These are phyloP conservation scores for Cadophora sp. DNA, from an alignment of 2,329 filamentous ascomycete species.

Conservation along the genomic window DNA sequence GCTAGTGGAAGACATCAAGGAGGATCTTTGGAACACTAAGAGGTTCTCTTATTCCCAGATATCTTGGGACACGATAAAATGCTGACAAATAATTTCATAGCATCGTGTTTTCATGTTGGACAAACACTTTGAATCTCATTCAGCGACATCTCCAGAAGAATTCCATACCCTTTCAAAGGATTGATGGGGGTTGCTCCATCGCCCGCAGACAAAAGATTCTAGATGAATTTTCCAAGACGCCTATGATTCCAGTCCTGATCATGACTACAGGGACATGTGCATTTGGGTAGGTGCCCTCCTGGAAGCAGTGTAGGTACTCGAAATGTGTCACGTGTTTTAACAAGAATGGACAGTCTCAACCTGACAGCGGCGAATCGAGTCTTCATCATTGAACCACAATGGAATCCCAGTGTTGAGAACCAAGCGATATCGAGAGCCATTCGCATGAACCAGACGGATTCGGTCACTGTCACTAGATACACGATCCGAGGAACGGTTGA, in stretches of 20 bases:
- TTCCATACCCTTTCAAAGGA: neutral
- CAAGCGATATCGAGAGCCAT: constrained; percentile 40
- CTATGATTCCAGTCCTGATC: constrained; percentile 46
- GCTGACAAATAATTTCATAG: neutral
- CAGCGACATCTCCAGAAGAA: neutral
- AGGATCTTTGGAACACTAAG: neutral
- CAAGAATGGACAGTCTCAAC: constrained; percentile 35
- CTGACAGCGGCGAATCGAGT: constrained; percentile 39
- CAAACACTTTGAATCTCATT: neutral
- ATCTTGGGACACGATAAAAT: too few relatives aligned
- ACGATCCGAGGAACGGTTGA: constrained; percentile 41
- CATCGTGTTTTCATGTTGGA: constrained; percentile 2
- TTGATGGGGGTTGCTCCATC: neutral
- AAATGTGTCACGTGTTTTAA: too few relatives aligned
- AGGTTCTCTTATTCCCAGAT: neutral
- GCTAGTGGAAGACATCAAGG: neutral
- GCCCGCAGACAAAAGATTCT: neutral
- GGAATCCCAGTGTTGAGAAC: constrained; percentile 44
- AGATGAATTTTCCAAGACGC: constrained; percentile 19
- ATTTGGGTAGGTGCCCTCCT: constrained; percentile 26
- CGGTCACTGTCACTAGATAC: constrained; percentile 41
- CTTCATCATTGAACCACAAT: constrained; percentile 44
- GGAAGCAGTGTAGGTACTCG: too few relatives aligned
- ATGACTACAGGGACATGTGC: constrained; percentile 50
- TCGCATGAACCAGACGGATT: constrained; percentile 38